Percentiles rank a stretch among this genome's conserved stretches.
Evolutionary conservation across 805 yeast species (phyloP).

Genomic region (Kodamaea fukazawae): DNA sequence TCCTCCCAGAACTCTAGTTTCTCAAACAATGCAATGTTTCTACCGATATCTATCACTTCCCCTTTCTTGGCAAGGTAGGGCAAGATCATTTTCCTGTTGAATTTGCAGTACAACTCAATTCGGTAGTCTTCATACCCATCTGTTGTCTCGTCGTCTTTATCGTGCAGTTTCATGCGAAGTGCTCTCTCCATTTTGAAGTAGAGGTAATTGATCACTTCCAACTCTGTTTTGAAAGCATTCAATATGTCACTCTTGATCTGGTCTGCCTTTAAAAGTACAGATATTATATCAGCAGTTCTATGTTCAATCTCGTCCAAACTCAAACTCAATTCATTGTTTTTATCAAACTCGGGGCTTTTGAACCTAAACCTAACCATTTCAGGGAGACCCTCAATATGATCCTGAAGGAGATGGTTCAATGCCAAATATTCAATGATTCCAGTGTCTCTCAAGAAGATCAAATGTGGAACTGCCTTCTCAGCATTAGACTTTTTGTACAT

Average conservation of each 20-base stretch:
- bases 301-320: slow-evolving; percentile 41
- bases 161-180: not conserved
- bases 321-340: slow-evolving; percentile 16
- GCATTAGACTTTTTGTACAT: slow-evolving; percentile 58
- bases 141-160: slow-evolving; percentile 39
- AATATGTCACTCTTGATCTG: slow-evolving; percentile 55
- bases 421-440: slow-evolving; percentile 57
- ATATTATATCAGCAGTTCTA: slow-evolving; percentile 44
- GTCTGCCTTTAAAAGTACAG: slow-evolving; percentile 57
- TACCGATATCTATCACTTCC: slow-evolving; percentile 6
- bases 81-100: slow-evolving; percentile 53
- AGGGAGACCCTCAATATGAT: slow-evolving; percentile 50
- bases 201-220: slow-evolving; percentile 56
- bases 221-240: slow-evolving; percentile 38
- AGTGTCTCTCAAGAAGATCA: slow-evolving; percentile 54
- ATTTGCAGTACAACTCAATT: slow-evolving; percentile 62
- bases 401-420: slow-evolving; percentile 58
- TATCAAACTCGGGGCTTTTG: slow-evolving; percentile 31
- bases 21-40: slow-evolving; percentile 64
- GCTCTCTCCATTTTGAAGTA: slow-evolving; percentile 49
- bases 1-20: slow-evolving; percentile 44
- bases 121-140: slow-evolving; percentile 64
- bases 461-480: slow-evolving; percentile 59
- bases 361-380: slow-evolving; percentile 46
- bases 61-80: slow-evolving; percentile 57